Evolutionary conservation across 805 yeast species (phyloP).

Genomic region (Myxozyma sirexii): DNA sequence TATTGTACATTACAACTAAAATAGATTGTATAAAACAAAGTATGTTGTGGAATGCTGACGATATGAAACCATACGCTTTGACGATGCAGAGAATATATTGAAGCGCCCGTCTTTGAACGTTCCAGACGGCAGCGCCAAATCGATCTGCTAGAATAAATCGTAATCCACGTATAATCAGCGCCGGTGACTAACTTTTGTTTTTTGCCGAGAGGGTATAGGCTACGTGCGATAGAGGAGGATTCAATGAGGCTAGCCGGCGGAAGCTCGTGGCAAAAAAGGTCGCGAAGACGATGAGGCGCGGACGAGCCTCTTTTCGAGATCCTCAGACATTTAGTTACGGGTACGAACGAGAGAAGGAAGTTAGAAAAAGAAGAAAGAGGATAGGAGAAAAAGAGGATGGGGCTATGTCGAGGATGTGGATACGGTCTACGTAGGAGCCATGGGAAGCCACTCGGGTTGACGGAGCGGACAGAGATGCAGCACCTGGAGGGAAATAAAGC

Average conservation of each 20-base stretch:
- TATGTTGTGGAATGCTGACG: not conserved
- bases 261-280: too few relatives aligned
- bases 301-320: not conserved
- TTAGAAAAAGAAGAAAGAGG: too few relatives aligned
- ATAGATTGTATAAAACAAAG: not conserved
- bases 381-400: not conserved
- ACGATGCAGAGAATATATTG: not conserved
- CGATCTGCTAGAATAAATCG: not conserved
- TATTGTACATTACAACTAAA: not conserved
- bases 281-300: too few relatives aligned
- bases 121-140: not conserved
- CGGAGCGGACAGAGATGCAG: not conserved
- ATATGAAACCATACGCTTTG: not conserved
- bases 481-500: too few relatives aligned
- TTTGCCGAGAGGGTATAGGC: too few relatives aligned
- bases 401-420: constrained; percentile 1
- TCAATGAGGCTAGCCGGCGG: too few relatives aligned
- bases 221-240: too few relatives aligned
- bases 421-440: not conserved
- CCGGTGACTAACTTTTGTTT: too few relatives aligned
- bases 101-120: not conserved
- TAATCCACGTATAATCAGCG: too few relatives aligned
- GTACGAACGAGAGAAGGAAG: too few relatives aligned
- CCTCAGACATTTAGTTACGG: not conserved
- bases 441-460: not conserved